A percentile compares a stretch with the other conserved stretches of the same genome.
Evolutionary conservation across 2,329 filamentous ascomycete species (phyloP).

Genomic region (Claviceps monticola): DNA sequence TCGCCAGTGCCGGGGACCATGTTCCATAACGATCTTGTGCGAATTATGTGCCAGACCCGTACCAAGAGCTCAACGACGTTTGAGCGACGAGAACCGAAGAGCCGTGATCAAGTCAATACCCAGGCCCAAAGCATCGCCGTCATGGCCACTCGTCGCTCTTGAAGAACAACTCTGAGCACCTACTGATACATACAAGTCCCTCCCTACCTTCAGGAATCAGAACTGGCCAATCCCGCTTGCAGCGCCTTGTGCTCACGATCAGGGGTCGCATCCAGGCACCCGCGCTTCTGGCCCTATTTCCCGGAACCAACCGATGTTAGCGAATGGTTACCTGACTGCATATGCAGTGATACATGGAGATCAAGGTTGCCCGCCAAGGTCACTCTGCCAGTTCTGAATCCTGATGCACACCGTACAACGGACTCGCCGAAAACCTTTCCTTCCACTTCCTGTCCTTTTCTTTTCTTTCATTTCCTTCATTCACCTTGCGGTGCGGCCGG

Average conservation of each 20-base stretch:
- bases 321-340: background rate
- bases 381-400: too few species aligned
- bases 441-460: too few species aligned
- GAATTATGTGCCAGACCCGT: background rate
- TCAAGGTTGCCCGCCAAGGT: background rate
- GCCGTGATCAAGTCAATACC: background rate
- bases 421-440: too few species aligned
- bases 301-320: conserved; percentile 3
- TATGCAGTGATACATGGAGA: background rate
- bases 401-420: too few species aligned
- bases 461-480: background rate
- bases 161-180: background rate
- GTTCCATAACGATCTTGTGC: background rate
- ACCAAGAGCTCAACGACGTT: background rate
- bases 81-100: background rate
- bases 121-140: background rate
- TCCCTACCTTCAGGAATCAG: background rate
- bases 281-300: conserved; percentile 1
- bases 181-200: too few species aligned
- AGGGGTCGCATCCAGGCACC: background rate
- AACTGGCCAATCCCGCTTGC: conserved; percentile 1
- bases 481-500: background rate
- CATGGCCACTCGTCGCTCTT: background rate
- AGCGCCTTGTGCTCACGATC: background rate
- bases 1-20: background rate